Evolutionary conservation across 2,329 filamentous ascomycete genomes (phyloP), one percentile per base, ranked within the genome.

Genomic region (Zymoseptoria pseudotritici): DNA sequence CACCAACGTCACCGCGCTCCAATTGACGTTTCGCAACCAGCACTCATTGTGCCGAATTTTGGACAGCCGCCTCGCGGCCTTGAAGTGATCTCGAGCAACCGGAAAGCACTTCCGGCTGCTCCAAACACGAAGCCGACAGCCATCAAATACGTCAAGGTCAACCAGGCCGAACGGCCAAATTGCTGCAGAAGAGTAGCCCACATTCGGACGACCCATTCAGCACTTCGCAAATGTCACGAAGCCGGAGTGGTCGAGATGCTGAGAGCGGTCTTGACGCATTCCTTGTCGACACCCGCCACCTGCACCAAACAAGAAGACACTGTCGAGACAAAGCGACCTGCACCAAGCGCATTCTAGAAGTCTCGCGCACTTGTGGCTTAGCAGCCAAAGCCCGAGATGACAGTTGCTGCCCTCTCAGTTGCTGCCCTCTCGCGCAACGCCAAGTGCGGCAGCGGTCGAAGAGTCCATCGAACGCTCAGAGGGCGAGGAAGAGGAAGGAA

Each of bases 21-120:
- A 46, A 46, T 17, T 11, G 36, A 46, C 36, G 36, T n/a, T 7
- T n/a, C n/a, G 13, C 13, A n/a, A 7, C 36, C 36, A n/a, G 13
- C 36, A 46, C 13, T 46, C 36, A 4, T 11, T n/a, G 36, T 46
- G 11, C 36, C 36, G 1, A n/a, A 46, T n/a, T 46, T n/a, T 46
- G 36, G 11, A 13, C 36, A 46, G 36, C 13, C 13, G 13, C 17
- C 36, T 46, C 36, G 17, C 7, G 36, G 36, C 13, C 36, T 46
- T 29, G 52, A 64, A 22, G 29, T 55, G 17, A 49, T 77, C 9
- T 76, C 75, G 1, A 77, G 75, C 65, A 78, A 78, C 55, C 73
- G 66, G 50, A 80, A 70, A 71, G 76, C 61, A 65, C 67, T 70
- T 66, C 78, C 69, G 72, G 76, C 63, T 68, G 77, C 73, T 20